Base-by-base conservation (phyloP, 108 stramenopile genomes). In the Stephanodiscus triporus region DNA sequence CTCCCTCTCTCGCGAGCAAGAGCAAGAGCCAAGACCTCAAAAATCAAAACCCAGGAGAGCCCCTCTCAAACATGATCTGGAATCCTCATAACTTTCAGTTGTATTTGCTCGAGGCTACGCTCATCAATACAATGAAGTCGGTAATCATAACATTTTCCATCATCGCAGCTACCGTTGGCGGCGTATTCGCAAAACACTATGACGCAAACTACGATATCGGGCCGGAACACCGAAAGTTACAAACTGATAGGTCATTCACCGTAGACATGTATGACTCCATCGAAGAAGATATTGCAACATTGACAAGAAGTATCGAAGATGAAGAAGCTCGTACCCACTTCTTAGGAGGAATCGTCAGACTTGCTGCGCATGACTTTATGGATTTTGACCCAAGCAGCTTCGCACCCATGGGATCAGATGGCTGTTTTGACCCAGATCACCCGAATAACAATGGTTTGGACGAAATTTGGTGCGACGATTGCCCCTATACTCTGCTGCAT, bases 351-450 rank as follows among this genome's bases (percentile, higher is more conserved):
- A 61, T 61, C 19, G 60, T 61, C 0, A n/a, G 60, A 17, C 40
- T 61, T 0, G 60, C 40, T 3, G 60, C 40, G 19, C 60, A 61
- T 37, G 60, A 61, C 40, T 61, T 61, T 6, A 61, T 61, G 60
- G 60, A 61, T n/a, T 61, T 43, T 5, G 40, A 61, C 30, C 43
- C 61, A 22, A 11, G 0, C 2, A 2, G 16, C 11, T 2, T 1
- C 13, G 0, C 4, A 9, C 27, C 66, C 38, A 43, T 58, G 53
- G 75, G 75, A 2, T 7, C 67, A 0, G 75, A 76, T 34, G 75
- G 75, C 9, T 76, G 75, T 37, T 30, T 76, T 23, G 68, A 76
- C 9, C 4, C 14, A 2, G 51, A 30, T 8, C 56, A 76, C 20
- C 49, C 50, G 2, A 47, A 0, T 1, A 78, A 78, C 37, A 5